Conservation (phyloP, 768 basidiomycete genomes). For the Sporobolomyces pararoseus region DNA sequence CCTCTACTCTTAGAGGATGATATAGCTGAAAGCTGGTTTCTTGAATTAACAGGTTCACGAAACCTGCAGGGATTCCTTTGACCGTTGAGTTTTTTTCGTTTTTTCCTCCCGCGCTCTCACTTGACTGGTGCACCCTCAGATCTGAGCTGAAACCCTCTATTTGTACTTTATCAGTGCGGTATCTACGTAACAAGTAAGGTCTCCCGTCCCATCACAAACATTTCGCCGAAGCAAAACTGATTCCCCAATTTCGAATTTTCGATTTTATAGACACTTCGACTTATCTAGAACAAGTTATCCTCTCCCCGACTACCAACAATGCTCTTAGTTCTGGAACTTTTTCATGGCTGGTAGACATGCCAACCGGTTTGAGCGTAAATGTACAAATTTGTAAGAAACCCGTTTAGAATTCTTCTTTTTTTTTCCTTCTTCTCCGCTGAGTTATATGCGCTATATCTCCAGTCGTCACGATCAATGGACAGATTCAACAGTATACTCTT, state of each 20-base stretch:
- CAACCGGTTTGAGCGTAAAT: conserved; percentile 13
- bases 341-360: conserved; percentile 28
- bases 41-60: conserved; percentile 4
- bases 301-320: conserved; percentile 4
- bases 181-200: conserved; percentile 29
- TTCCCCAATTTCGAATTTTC: background rate
- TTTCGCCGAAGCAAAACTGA: background rate
- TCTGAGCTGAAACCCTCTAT: no score
- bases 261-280: conserved; percentile 22
- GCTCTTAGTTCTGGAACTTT: conserved; percentile 13
- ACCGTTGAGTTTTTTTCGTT: background rate
- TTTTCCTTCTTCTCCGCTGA: background rate
- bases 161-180: conserved; percentile 6
- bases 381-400: conserved; percentile 25
- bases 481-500: conserved; percentile 11
- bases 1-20: no score
- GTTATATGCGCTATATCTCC: background rate
- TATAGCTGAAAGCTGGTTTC: no score
- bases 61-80: conserved; percentile 7
- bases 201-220: background rate
- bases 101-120: background rate
- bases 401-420: background rate
- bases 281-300: conserved; percentile 26
- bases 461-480: conserved; percentile 30
- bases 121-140: no score